Evolutionary conservation across 306 rosid species (phyloP).

Genomic region (barrel medic (Medicago truncatula)): DNA sequence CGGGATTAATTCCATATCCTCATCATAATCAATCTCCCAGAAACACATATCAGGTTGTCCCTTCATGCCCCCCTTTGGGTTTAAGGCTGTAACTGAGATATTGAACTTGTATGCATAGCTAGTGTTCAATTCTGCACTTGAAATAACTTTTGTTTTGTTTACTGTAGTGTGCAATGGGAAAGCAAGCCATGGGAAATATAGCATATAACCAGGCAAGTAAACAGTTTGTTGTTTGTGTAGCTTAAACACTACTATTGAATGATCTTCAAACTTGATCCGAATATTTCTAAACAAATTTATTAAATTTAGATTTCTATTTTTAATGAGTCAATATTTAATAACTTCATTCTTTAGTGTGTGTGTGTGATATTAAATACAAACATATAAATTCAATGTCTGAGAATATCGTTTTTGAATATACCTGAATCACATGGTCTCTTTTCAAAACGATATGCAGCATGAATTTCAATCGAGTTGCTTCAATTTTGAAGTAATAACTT

Average conservation of each 20-base stretch:
- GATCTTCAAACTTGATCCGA: background rate
- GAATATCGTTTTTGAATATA: conserved; percentile 5
- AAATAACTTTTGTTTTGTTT: conserved; percentile 34
- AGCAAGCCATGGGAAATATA: conserved; percentile 99
- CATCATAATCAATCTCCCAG: conserved; percentile 99
- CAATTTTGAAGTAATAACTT: background rate
- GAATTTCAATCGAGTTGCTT: background rate
- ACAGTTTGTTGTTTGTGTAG: conserved; percentile 32
- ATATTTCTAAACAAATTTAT: background rate
- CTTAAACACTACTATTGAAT: background rate
- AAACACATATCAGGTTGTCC: conserved; percentile 88
- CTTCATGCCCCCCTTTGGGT: background rate
- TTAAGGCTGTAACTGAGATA: background rate
- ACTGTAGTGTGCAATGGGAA: conserved; percentile 94
- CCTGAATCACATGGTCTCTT: conserved; percentile 26
- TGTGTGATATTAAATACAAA: background rate
- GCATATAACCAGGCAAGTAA: conserved; percentile 84
- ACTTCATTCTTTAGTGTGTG: background rate
- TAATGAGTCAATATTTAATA: conserved; percentile 21
- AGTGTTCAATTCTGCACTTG: conserved; percentile 29
- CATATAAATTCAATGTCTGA: conserved; percentile 9
- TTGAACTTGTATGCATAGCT: conserved; percentile 11
- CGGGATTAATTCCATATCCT: conserved; percentile 96
- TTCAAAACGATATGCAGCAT: background rate
- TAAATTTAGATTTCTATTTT: background rate